Percentiles rank a stretch among this genome's conserved stretches.
Conservation (phyloP, 2,329 filamentous ascomycete genomes). For the Huntiella bhutanensis region DNA sequence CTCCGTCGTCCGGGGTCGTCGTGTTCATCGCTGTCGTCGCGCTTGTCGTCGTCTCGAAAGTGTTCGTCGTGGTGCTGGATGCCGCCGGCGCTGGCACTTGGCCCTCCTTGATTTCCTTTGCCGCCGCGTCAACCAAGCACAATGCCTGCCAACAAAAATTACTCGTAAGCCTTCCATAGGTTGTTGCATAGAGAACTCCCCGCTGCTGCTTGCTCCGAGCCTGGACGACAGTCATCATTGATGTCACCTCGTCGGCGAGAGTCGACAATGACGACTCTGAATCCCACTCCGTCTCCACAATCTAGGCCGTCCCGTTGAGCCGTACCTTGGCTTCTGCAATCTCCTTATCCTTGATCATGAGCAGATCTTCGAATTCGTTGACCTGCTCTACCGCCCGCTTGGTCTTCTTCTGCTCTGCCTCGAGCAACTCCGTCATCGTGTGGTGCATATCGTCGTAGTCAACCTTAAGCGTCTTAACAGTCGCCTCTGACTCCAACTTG, state of each 20-base stretch:
- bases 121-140: neutral
- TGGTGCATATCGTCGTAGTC: slow-evolving; percentile 46
- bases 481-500: slow-evolving; percentile 30
- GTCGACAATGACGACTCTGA: no score
- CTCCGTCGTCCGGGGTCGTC: neutral
- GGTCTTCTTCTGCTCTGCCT: slow-evolving; percentile 36
- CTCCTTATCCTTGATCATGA: slow-evolving; percentile 46
- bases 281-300: no score
- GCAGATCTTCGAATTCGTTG: slow-evolving; percentile 29
- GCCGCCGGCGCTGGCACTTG: no score
- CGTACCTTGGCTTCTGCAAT: slow-evolving; percentile 40
- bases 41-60: no score
- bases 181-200: slow-evolving; percentile 1
- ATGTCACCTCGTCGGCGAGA: no score
- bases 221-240: no score
- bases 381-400: slow-evolving; percentile 24
- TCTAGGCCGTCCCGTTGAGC: slow-evolving; percentile 11
- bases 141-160: slow-evolving; percentile 11
- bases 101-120: no score
- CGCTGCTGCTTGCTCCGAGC: no score
- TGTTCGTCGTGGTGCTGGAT: no score
- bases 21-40: no score
- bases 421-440: slow-evolving; percentile 38
- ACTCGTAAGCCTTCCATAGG: slow-evolving; percentile 12
- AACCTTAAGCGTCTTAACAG: slow-evolving; percentile 34